Conservation (phyloP, 495 filamentous ascomycete species). For the Neurospora sp. region DNA sequence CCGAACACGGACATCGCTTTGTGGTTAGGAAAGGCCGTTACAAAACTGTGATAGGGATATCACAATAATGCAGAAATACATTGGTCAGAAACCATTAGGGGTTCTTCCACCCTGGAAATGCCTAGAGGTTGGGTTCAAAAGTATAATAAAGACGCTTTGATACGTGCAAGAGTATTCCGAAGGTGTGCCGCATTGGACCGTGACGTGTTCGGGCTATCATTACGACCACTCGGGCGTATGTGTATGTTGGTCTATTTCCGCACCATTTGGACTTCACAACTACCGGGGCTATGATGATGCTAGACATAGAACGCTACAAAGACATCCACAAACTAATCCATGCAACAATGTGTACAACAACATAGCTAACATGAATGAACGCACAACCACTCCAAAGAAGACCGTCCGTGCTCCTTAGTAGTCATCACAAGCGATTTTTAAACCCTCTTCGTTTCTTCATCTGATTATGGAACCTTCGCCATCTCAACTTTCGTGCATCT, state of each 20-base stretch:
- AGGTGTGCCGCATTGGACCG: no score
- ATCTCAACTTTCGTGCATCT: neutral
- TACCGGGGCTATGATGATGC: neutral
- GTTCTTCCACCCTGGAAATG: no score
- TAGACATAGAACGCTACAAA: neutral
- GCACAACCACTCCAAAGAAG: neutral
- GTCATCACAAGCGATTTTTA: neutral
- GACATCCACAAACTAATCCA: neutral
- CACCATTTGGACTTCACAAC: neutral
- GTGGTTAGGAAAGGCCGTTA: no score
- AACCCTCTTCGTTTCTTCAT: neutral
- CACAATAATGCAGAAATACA: no score
- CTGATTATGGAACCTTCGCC: neutral
- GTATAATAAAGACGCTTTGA: no score
- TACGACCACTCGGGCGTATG: no score
- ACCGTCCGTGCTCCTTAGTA: neutral
- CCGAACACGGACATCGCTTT: no score
- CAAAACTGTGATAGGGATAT: no score
- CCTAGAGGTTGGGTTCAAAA: no score
- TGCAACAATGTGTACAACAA: neutral
- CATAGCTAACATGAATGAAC: neutral
- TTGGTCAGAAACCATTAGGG: no score
- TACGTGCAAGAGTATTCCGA: no score
- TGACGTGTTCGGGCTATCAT: no score
- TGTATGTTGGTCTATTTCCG: neutral